Base-by-base conservation (phyloP, 768 basidiomycete genomes). In the Lactarius pseudohatsudake region DNA sequence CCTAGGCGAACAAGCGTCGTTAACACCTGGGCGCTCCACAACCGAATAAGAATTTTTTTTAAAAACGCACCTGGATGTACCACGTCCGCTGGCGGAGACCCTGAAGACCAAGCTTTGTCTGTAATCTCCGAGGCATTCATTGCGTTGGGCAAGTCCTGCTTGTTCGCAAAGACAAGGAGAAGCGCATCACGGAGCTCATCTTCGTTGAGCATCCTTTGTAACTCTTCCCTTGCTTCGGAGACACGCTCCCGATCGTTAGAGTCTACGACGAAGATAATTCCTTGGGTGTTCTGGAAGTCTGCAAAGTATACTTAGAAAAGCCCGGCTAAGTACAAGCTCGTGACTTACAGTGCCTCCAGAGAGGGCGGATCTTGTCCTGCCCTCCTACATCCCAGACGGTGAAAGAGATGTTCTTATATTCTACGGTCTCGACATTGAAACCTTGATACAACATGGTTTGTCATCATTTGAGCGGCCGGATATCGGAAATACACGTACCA, bases 241-340 rank as follows among this genome's bases (percentile, higher is more conserved):
- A 99, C 91, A 91, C 97, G 97, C 80, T 99, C 97, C 80, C 97
- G 84, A 82, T 99, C 97, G 79, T 99, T 98, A 61, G 97, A 99
- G 78, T 99, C 97, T 67, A 98, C 96, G 59, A 99, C 97, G 78
- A 98, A 98, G 76, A 99, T 98, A 81, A 99, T 98, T 71, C 96
- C 97, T 81, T 99, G 96, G 34, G 97, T 99, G 84, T 98, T 98
- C 81, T 98, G 96, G 95, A 97, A 99, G 84, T 99, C 97, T 99
- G 75, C 22, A 59, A 66, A 59, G 9, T 45, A 40, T 15, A 40
- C 20, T 74, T 58, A 72, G 67, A 64, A 56, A 53, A 28, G 40
- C 69, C 59, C 65, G 70, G 67, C 70, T 61, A 62, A 8, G 26
- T 54, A 66, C 70, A 66, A 22, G 30, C 32, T 56, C n/a, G 28